Evolutionary conservation across 202 grass and related monocot genomes (phyloP), one percentile per base, ranked within the genome.

Genomic region (Dendrocalamus latiflorus): DNA sequence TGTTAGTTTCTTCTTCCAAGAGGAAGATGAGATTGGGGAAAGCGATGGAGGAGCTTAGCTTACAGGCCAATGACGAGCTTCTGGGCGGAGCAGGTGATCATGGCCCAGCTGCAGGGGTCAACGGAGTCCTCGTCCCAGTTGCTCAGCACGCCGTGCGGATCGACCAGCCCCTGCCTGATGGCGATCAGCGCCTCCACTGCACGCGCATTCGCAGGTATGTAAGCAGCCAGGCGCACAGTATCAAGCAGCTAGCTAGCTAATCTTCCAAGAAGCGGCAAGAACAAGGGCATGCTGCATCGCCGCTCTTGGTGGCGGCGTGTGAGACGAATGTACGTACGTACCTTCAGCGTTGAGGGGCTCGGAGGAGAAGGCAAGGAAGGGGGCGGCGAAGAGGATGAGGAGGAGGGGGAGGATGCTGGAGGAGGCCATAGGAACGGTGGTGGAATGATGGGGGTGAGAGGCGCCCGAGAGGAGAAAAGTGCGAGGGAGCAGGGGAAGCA

Each of bases 31-130:
- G 6, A n/a, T 20, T 18, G 2, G 58, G 50, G 55, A 78, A n/a
- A n/a, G 22, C 2, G 36, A 44, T 6, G n/a, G 54, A 41, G 43
- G 42, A 15, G 20, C 37, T 43, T 16, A 34, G 44, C 76, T 93
- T 89, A 99, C 96, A 99, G 77, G 89, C 89, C 89, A 53, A 96
- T 89, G 65, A 99, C 96, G 66, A 93, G 96, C 82, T 99, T 99
- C 74, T 84, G 73, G 1, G 96, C 63, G 75, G 93, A 96, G 83
- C 96, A 99, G 85, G 96, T 99, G 80, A 99, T 86, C 96, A 99
- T 99, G 54, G 96, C 93, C 95, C 96, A 99, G 87, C 96, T 99
- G 59, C 96, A 99, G 9, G 96, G 96, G 89, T 99, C 96, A 64
- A 99, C 96, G 43, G 93, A 99, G 86, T 96, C 87, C 72, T 89